phyloP scores from a whole-genome alignment of 1,139 yeast genomes.

The Insectozyma bohioensis region DNA sequence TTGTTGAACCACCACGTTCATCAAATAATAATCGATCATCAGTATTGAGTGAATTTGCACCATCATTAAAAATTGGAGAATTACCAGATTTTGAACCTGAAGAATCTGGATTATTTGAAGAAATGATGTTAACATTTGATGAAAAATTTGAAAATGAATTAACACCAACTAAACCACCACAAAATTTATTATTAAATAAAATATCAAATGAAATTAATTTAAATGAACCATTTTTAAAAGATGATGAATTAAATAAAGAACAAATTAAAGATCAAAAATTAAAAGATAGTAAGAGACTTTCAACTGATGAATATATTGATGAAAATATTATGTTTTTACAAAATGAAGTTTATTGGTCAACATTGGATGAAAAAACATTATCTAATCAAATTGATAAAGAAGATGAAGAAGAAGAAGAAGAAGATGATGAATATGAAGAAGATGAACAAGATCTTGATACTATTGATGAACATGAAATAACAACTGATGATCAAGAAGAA shows the following conservation, averaged over 20 bases:
- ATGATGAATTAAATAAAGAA: constrained; percentile 44
- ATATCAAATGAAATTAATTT: constrained; percentile 2
- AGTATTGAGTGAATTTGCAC: constrained; percentile 12
- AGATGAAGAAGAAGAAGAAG: constrained; percentile 10
- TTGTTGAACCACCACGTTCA: neutral
- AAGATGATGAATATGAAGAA: neutral
- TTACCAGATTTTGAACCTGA: constrained; percentile 37
- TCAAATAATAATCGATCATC: constrained; percentile 9
- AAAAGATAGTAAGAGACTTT: constrained; percentile 22
- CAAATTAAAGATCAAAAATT: constrained; percentile 44
- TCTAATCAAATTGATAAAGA: constrained; percentile 6
- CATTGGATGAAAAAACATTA: constrained; percentile 19
- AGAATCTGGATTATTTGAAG: constrained; percentile 31
- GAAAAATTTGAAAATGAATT: constrained; percentile 23
- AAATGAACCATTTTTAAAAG: constrained; percentile 38
- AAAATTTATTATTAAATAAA: constrained; percentile 12
- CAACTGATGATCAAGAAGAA: constrained; percentile 3
- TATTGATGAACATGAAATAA: neutral
- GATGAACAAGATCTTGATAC: neutral
- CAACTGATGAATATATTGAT: constrained; percentile 25
- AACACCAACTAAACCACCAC: constrained; percentile 18
- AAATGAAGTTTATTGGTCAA: constrained; percentile 33
- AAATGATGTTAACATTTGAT: constrained; percentile 31
- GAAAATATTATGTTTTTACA: constrained; percentile 35
- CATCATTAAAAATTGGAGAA: constrained; percentile 15